phyloP scores from a whole-genome alignment of 805 yeast genomes.

The Saccharomycopsis javanensis region DNA sequence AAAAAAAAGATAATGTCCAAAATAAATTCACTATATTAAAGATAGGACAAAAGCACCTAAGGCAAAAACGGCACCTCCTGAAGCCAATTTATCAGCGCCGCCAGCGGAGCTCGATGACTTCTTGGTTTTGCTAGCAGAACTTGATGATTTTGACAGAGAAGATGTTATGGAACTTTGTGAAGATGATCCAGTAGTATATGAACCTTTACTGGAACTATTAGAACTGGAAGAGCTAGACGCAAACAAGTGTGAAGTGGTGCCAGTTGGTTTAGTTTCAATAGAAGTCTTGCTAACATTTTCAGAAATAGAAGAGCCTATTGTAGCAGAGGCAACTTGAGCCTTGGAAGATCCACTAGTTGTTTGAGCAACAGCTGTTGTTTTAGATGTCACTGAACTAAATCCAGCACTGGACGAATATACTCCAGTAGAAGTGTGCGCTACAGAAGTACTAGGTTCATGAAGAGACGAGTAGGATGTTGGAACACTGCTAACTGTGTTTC shows the following conservation, averaged over 20 bases:
- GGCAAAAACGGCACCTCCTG: not conserved
- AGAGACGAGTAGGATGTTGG: not conserved
- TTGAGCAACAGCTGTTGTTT: not conserved
- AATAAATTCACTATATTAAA: not conserved
- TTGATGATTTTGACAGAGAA: not conserved
- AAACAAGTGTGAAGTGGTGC: not conserved
- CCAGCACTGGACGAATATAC: too few species aligned
- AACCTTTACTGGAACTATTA: not conserved
- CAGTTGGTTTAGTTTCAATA: not conserved
- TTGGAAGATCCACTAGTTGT: not conserved
- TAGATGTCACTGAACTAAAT: too few species aligned
- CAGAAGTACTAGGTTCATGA: not conserved
- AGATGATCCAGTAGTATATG: not conserved
- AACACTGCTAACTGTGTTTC: slow-evolving; percentile 3
- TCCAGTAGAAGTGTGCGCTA: not conserved
- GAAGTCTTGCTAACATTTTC: not conserved
- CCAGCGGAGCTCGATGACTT: not conserved
- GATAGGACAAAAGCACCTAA: not conserved
- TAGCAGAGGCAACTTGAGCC: not conserved
- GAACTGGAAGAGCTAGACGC: not conserved
- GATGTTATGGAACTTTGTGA: not conserved
- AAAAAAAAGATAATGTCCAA: not conserved
- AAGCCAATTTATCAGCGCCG: not conserved
- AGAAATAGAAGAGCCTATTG: not conserved
- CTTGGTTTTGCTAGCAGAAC: not conserved